phyloP scores from a whole-genome alignment of 345 rosid species.

The Mangifera indica region DNA sequence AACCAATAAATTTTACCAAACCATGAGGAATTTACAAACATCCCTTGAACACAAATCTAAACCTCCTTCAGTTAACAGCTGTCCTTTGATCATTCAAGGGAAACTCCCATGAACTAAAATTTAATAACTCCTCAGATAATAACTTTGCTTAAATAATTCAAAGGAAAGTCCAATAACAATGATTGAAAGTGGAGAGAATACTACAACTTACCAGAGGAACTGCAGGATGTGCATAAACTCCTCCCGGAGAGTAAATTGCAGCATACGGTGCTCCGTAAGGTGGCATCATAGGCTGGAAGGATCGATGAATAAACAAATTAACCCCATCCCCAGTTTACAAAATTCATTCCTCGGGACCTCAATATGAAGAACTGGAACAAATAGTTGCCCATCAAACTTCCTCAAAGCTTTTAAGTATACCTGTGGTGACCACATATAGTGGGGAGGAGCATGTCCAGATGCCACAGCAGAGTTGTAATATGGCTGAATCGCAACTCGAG shows the following conservation, averaged over 20 bases:
- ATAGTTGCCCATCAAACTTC: background rate
- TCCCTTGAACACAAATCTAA: background rate
- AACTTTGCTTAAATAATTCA: background rate
- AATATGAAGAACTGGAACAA: background rate
- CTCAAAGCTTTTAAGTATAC: conserved; percentile 36
- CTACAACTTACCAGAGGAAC: conserved; percentile 58
- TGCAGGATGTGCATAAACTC: conserved; percentile 86
- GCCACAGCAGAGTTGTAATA: conserved; percentile 73
- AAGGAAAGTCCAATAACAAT: background rate
- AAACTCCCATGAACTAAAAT: background rate
- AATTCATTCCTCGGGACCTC: conserved; percentile 5
- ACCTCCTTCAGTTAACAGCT: background rate
- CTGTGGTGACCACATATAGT: conserved; percentile 95
- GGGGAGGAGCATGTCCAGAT: conserved; percentile 75
- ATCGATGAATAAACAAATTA: conserved; percentile 18
- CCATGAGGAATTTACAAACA: background rate
- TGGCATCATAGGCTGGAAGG: conserved; percentile 77
- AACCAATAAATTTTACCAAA: background rate
- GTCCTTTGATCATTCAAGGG: background rate
- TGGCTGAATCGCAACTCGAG: conserved; percentile 69
- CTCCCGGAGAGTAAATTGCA: conserved; percentile 77
- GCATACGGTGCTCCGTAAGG: conserved; percentile 82
- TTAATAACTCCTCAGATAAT: background rate
- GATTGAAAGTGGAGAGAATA: background rate
- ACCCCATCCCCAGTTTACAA: background rate